Percentiles rank a stretch among this genome's conserved stretches.
Evolutionary conservation across 352 stramenopile genomes (phyloP).

Genomic region (Pythium phragmiticola): DNA sequence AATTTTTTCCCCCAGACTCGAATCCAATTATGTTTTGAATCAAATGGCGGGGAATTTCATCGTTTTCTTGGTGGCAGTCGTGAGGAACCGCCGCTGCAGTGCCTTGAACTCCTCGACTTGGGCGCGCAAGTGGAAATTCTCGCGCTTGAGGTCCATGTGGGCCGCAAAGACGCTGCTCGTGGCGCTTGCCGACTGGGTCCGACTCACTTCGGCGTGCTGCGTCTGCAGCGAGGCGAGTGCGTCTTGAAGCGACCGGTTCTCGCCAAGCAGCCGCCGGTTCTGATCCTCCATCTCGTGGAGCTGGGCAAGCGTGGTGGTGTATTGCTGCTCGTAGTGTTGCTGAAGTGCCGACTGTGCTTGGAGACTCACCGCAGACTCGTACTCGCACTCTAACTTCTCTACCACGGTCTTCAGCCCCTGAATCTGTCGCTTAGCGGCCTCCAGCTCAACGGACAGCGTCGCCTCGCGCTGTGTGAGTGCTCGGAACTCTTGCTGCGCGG

Average conservation of each 20-base stretch:
- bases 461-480: neutral
- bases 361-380: neutral
- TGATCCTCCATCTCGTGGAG: conserved; percentile 22
- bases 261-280: conserved; percentile 28
- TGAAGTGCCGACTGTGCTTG: neutral
- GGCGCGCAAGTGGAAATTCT: conserved; percentile 61
- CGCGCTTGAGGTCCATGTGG: conserved; percentile 75
- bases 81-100: conserved; percentile 63
- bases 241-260: conserved; percentile 36
- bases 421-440: neutral
- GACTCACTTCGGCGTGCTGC: conserved; percentile 33
- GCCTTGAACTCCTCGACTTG: conserved; percentile 76
- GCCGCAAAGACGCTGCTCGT: conserved; percentile 49
- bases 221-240: conserved; percentile 39
- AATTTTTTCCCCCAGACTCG: neutral
- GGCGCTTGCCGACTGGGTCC: neutral
- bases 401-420: neutral
- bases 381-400: neutral
- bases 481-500: neutral
- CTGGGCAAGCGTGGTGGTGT: neutral
- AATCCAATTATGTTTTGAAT: conserved; percentile 6
- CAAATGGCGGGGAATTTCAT: conserved; percentile 63
- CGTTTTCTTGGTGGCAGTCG: conserved; percentile 71
- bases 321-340: conserved; percentile 15
- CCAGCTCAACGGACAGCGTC: neutral